phyloP scores from a whole-genome alignment of 495 filamentous ascomycete species.

The Xylaria venustula region DNA sequence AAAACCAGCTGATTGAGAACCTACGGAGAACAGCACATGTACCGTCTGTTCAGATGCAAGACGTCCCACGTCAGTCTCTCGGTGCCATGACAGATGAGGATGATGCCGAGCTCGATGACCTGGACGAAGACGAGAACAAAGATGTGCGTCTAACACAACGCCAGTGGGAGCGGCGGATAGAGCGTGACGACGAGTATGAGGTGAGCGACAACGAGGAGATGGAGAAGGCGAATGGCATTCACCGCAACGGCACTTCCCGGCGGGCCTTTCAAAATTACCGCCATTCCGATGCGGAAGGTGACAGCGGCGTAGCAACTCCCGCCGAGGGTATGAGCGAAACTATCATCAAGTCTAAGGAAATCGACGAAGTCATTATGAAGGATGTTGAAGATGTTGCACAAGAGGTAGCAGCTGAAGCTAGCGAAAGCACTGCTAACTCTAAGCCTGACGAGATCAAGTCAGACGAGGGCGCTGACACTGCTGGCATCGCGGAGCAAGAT shows the following conservation, averaged over 20 bases:
- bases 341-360: constrained; percentile 51
- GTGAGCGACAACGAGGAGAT: constrained; percentile 88
- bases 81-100: constrained; percentile 74
- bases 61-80: constrained; percentile 77
- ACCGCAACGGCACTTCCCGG: constrained; percentile 58
- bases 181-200: constrained; percentile 75
- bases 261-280: constrained; percentile 70
- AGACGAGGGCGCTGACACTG: constrained; percentile 22
- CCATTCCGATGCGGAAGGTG: constrained; percentile 66
- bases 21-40: constrained; percentile 83
- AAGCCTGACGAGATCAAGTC: constrained; percentile 40
- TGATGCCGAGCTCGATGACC: constrained; percentile 83
- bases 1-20: constrained; percentile 86
- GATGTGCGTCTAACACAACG: constrained; percentile 82
- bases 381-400: constrained; percentile 45
- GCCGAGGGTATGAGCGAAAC: constrained; percentile 47
- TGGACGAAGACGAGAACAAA: constrained; percentile 87
- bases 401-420: constrained; percentile 21
- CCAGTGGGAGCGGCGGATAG: constrained; percentile 75
- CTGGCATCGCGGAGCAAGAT: constrained; percentile 29
- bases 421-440: constrained; percentile 21
- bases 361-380: constrained; percentile 65
- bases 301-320: constrained; percentile 60
- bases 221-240: constrained; percentile 69
- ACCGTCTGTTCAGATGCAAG: constrained; percentile 91